phyloP scores from a whole-genome alignment of 2,329 filamentous ascomycete species.

The Magnaporthales sp. region DNA sequence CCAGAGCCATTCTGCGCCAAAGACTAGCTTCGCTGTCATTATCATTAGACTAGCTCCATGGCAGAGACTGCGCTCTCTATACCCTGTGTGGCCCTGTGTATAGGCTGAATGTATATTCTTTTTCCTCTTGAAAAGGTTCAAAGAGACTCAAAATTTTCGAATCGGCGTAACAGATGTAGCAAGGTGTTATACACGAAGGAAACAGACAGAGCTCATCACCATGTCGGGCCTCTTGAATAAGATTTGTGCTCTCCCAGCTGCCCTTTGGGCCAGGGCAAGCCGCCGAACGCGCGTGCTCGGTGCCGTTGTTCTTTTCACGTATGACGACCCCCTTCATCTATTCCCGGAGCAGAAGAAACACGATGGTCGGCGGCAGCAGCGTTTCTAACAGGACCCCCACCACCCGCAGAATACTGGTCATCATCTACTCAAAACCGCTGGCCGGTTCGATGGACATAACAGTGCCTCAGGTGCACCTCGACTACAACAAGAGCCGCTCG shows the following conservation, averaged over 20 bases:
- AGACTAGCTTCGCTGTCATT: background rate
- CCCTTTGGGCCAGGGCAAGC: conserved; percentile 23
- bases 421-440: conserved; percentile 14
- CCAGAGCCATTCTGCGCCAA: background rate
- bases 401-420: conserved; percentile 5
- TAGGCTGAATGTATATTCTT: background rate
- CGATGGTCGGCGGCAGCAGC: background rate
- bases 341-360: background rate
- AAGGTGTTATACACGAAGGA: too few species aligned
- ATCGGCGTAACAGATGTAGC: too few species aligned
- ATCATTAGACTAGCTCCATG: background rate
- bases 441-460: conserved; percentile 12
- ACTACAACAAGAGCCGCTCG: conserved; percentile 22
- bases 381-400: background rate
- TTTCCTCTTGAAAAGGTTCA: background rate
- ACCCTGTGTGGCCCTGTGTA: background rate
- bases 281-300: conserved; percentile 23
- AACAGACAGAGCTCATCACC: conserved; percentile 11
- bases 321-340: conserved; percentile 11
- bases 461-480: conserved; percentile 21
- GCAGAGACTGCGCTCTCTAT: background rate
- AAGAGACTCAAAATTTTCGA: background rate
- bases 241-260: conserved; percentile 13
- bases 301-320: conserved; percentile 22
- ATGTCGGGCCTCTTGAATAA: conserved; percentile 12